Evolutionary conservation across 2,329 filamentous ascomycete species (phyloP).

Genomic region (Alternaria viburni): DNA sequence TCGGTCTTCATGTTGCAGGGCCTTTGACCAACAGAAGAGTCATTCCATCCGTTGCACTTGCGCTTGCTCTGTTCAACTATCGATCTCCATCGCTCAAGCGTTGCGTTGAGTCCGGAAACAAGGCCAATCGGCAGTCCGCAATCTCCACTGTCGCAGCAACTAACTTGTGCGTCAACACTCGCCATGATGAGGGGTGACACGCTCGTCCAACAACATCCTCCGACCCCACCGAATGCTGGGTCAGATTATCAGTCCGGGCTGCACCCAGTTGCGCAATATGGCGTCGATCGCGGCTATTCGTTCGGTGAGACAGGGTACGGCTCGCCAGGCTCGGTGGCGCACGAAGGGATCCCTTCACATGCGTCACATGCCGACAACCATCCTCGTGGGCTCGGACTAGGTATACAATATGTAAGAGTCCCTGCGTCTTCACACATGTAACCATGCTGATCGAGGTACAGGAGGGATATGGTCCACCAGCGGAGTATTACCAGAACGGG

Average conservation of each 20-base stretch:
- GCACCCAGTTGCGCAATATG: slow-evolving; percentile 53
- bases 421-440: not conserved
- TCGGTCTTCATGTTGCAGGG: slow-evolving; percentile 7
- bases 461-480: slow-evolving; percentile 40
- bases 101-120: slow-evolving; percentile 15
- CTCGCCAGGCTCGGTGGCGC: slow-evolving; percentile 34
- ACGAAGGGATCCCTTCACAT: slow-evolving; percentile 36
- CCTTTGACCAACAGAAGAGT: slow-evolving; percentile 7
- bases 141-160: slow-evolving; percentile 12
- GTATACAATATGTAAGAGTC: slow-evolving; percentile 43
- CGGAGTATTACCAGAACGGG: slow-evolving; percentile 36
- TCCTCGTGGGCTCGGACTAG: slow-evolving; percentile 30
- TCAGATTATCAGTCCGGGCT: slow-evolving; percentile 46
- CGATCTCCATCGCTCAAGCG: slow-evolving; percentile 10
- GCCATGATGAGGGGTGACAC: slow-evolving; percentile 43
- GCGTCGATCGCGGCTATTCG: slow-evolving; percentile 46
- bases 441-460: slow-evolving; percentile 31
- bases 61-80: not conserved
- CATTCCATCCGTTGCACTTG: not conserved
- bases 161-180: slow-evolving; percentile 13
- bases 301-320: slow-evolving; percentile 44
- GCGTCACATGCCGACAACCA: slow-evolving; percentile 35
- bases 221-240: slow-evolving; percentile 43
- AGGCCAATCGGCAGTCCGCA: slow-evolving; percentile 4
- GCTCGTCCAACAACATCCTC: slow-evolving; percentile 45